Evolutionary conservation across 352 stramenopile species (phyloP), one percentile per base, ranked within the genome.

Genomic region (Phytophthora aleatoria): DNA sequence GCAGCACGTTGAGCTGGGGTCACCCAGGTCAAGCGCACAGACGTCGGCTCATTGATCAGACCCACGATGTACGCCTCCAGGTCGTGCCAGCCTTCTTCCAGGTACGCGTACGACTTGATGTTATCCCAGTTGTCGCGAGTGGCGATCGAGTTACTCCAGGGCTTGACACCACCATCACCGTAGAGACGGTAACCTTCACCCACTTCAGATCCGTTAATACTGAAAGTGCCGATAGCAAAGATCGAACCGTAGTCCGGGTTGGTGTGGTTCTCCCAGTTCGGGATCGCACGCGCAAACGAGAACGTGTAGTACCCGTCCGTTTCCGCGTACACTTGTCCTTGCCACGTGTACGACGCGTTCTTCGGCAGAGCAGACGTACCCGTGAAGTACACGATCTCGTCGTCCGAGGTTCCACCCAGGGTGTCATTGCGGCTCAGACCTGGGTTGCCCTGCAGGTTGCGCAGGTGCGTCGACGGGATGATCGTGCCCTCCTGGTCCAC

Each of bases 111-210:
- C 43, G 53, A 55, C 67, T 74, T 71, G 67, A 71, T 71, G 48
- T 71, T 71, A 30, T 74, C 67, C 67, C 67, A 71, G 55, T 68
- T 68, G 47, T 74, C 61, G 20, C 61, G 61, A 13, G 67, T 74
- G 42, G 67, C 61, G 41, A 74, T 74, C 30, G 67, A 64, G 56
- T 74, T 74, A 52, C 56, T 67, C 67, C 67, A 74, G 2, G 67
- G 67, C 56, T 74, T 74, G 4, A 71, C 51, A 8, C 67, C 67
- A 27, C 67, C 67, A 20, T 71, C 57, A 5, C 67, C 67, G 12
- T 55, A 67, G 28, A 74, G 33, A 11, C 67, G 67, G 57, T 68
- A 74, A 11, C 67, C 67, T n/a, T 64, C 67, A 2, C 51, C 41
- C 5, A 61, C 52, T 8, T 71, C 61, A 1, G 61, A 52, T 38